Percentiles rank a stretch among this genome's conserved stretches.
These are phyloP conservation scores for Penicillium fuscoglaucum DNA, from an alignment of 2,329 filamentous ascomycete species.

Conservation along the genomic window DNA sequence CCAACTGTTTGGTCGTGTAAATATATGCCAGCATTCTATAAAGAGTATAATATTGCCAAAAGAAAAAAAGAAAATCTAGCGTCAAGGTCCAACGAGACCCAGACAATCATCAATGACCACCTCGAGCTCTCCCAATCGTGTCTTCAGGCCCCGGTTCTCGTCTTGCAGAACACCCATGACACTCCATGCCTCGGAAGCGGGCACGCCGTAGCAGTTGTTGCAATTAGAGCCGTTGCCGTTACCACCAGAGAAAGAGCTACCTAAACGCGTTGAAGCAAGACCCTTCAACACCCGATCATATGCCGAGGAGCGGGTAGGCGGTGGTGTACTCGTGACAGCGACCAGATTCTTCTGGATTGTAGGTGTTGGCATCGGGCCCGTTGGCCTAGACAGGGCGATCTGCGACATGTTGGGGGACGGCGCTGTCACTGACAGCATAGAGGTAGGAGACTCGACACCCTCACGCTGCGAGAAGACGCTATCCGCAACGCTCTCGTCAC, in stretches of 20 bases:
- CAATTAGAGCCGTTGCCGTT: slow-evolving; percentile 38
- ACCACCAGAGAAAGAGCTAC: slow-evolving; percentile 31
- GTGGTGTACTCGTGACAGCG: slow-evolving; percentile 20
- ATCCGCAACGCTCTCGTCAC: slow-evolving; percentile 54
- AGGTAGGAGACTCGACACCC: slow-evolving; percentile 35
- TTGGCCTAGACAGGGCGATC: slow-evolving; percentile 32
- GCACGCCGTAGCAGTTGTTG: slow-evolving; percentile 43
- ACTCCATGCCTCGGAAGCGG: slow-evolving; percentile 54
- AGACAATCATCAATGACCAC: slow-evolving; percentile 58
- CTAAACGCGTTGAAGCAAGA: slow-evolving; percentile 37
- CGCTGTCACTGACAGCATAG: slow-evolving; percentile 37
- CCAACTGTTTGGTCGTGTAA: not conserved
- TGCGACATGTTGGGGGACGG: slow-evolving; percentile 41
- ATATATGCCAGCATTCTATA: slow-evolving; percentile 11
- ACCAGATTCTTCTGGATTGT: slow-evolving; percentile 36
- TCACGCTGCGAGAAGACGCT: slow-evolving; percentile 49
- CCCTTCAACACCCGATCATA: slow-evolving; percentile 49
- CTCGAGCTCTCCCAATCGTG: slow-evolving; percentile 55
- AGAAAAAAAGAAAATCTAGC: not conserved
- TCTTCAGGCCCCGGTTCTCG: slow-evolving; percentile 56
- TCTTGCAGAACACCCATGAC: slow-evolving; percentile 53
- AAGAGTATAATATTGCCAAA: slow-evolving; percentile 8
- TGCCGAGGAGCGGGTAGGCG: slow-evolving; percentile 33
- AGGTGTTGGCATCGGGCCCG: slow-evolving; percentile 32
- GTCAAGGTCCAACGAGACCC: slow-evolving; percentile 49